Conservation (phyloP, 805 yeast genomes). For the Yamadazyma endophytica region DNA sequence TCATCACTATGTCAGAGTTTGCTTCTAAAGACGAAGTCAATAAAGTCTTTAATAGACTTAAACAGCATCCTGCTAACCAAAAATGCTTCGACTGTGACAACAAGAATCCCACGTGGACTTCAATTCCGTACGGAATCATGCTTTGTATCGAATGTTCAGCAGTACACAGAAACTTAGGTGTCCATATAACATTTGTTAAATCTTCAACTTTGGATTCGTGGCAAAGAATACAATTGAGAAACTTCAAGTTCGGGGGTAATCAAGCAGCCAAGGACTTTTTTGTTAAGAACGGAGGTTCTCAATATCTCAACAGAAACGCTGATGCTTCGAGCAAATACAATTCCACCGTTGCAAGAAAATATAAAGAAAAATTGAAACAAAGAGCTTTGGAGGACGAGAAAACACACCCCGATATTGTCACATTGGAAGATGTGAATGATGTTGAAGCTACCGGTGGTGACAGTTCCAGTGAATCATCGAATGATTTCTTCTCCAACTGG, state of each 20-base stretch:
- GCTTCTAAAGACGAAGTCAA: slow-evolving; percentile 70
- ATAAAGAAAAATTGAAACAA: slow-evolving; percentile 73
- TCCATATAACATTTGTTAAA: slow-evolving; percentile 91
- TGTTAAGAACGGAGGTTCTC: slow-evolving; percentile 80
- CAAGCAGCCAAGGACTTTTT: slow-evolving; percentile 79
- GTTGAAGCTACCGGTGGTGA: slow-evolving; percentile 21
- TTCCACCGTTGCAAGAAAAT: slow-evolving; percentile 71
- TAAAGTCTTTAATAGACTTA: slow-evolving; percentile 58
- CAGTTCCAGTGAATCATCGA: slow-evolving; percentile 46
- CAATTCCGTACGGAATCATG: slow-evolving; percentile 92
- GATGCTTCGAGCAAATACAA: slow-evolving; percentile 79
- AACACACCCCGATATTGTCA: slow-evolving; percentile 69
- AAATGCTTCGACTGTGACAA: slow-evolving; percentile 92
- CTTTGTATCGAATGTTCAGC: slow-evolving; percentile 94
- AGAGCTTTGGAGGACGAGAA: slow-evolving; percentile 63
- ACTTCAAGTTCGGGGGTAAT: slow-evolving; percentile 94
- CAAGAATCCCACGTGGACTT: slow-evolving; percentile 97
- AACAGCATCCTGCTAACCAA: slow-evolving; percentile 68
- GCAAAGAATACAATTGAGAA: slow-evolving; percentile 85
- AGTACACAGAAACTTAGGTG: slow-evolving; percentile 92
- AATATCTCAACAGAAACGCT: slow-evolving; percentile 41
- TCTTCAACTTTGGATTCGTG: slow-evolving; percentile 91
- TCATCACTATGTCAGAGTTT: too few relatives aligned
- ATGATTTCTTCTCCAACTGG: slow-evolving; percentile 91
- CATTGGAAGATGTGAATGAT: slow-evolving; percentile 47